Evolutionary conservation across 257 asterid species (phyloP), one percentile per base, ranked within the genome.

Genomic region (Thymus mandschuricus): DNA sequence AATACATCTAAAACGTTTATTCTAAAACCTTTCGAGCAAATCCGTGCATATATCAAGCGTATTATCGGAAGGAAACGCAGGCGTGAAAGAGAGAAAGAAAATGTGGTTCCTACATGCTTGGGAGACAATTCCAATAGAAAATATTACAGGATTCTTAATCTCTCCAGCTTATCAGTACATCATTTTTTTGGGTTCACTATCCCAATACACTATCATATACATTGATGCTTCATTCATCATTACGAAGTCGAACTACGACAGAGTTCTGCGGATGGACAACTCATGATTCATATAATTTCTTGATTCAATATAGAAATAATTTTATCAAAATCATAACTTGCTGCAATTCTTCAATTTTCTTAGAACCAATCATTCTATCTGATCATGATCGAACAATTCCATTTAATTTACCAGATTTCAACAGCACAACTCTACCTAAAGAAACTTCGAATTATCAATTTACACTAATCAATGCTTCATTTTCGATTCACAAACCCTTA

Each of bases 301-400:
- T 1, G 49, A 63, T 34, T n/a, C 60, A 58, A 38, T 43, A 66
- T 76, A 44, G 64, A 34, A 58, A 44, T 40, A 54, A 67, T 64
- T 0, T 38, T 46, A 71, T 60, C 51, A 73, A 57, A 27, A 40
- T 11, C 34, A 33, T 8, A 35, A 69, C 43, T 55, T 34, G 8
- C 29, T 31, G 55, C 29, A 12, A 30, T 34, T 29, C 60, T 15
- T 58, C 52, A 40, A 31, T 30, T 68, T 68, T 61, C 61, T 28
- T 8, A 61, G 11, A 45, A 48, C 49, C 71, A 73, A 54, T 68
- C 31, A 21, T 50, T 41, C 31, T 15, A 54, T 55, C 48, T 21
- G 45, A 72, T 38, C 76, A 64, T 31, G 27, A 60, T 60, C 4
- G 12, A 67, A 56, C 28, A 66, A 15, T 27, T 30, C 33, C 69